Base-by-base conservation (phyloP, 306 rosid genomes). In the Trifolium pratense region DNA sequence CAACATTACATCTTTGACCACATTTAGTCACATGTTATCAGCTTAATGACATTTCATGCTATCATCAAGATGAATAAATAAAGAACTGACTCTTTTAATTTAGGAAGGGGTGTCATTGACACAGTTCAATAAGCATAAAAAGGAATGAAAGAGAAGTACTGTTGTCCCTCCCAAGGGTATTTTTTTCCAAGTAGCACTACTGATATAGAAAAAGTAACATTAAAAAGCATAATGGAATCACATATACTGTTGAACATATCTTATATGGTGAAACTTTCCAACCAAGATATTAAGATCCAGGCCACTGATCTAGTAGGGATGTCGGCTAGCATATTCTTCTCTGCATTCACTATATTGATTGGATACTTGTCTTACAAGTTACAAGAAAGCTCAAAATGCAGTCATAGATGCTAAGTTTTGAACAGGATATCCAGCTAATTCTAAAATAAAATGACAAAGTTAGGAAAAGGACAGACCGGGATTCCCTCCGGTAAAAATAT, bases 281-380 rank as follows among this genome's bases (percentile, higher is more conserved):
- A 37, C 69, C 26, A 64, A 73, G 69, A 43, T 73, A 4, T 17
- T 36, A 34, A 62, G 26, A 76, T 67, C 36, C 66, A 45, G 61
- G 63, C n/a, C 43, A 68, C 43, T 34, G 4, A 7, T 25, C 46
- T 4, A 57, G 75, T 46, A 32, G 39, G 61, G n/a, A 59, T 60
- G 46, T 8, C 9, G 26, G 40, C 8, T 8, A 25, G 74, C 26
- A 71, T 9, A 32, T 36, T 67, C 39, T 40, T 53, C 64, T 21
- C 23, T 32, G 21, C 34, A 31, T 43, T 31, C 39, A 32, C 36
- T 51, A 16, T 32, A 77, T 48, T 36, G 65, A 70, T 16, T 70
- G 56, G 17, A 58, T 12, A 72, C 43, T 52, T 60, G 67, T 69
- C 76, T 67, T 66, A 62, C 45, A 37, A 72, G 75, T 67, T 66